phyloP scores from a whole-genome alignment of 495 filamentous ascomycete species.

The Annulohypoxylon moriforme region DNA sequence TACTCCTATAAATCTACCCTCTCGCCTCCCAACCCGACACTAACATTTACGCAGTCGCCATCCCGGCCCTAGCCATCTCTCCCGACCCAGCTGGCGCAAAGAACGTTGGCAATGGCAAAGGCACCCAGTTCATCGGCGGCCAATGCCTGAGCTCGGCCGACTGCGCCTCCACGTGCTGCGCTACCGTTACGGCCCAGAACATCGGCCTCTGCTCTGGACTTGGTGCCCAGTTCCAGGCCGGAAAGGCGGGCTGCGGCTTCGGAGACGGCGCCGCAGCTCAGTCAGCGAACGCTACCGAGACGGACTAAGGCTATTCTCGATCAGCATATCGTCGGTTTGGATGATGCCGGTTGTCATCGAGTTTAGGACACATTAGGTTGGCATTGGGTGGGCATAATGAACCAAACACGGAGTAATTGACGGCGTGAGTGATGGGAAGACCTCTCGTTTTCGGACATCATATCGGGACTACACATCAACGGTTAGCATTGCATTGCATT shows the following conservation, averaged over 20 bases:
- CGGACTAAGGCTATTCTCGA: background rate
- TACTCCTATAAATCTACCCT: slow-evolving; percentile 2
- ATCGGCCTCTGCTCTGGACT: slow-evolving; percentile 55
- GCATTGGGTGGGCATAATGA: background rate
- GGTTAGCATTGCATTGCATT: slow-evolving; percentile 35
- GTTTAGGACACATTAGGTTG: background rate
- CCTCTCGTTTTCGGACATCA: background rate
- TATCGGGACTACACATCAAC: background rate
- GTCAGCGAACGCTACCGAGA: background rate
- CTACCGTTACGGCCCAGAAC: slow-evolving; percentile 38
- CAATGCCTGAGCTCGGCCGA: slow-evolving; percentile 50
- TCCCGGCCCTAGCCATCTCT: slow-evolving; percentile 38
- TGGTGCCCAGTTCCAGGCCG: slow-evolving; percentile 54
- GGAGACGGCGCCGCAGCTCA: slow-evolving; percentile 16
- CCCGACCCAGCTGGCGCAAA: slow-evolving; percentile 51
- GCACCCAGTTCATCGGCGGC: slow-evolving; percentile 53
- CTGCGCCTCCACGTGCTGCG: slow-evolving; percentile 52
- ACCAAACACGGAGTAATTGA: background rate
- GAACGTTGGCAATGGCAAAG: slow-evolving; percentile 53
- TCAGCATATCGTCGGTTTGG: background rate
- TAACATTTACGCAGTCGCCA: slow-evolving; percentile 30
- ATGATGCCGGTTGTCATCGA: background rate
- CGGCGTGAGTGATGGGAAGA: background rate
- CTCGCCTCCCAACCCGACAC: background rate
- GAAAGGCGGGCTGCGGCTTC: slow-evolving; percentile 63